A percentile compares a stretch with the other conserved stretches of the same genome.
Evolutionary conservation across 2,329 filamentous ascomycete species (phyloP).

Genomic region (Aspergillus puulaauensis): DNA sequence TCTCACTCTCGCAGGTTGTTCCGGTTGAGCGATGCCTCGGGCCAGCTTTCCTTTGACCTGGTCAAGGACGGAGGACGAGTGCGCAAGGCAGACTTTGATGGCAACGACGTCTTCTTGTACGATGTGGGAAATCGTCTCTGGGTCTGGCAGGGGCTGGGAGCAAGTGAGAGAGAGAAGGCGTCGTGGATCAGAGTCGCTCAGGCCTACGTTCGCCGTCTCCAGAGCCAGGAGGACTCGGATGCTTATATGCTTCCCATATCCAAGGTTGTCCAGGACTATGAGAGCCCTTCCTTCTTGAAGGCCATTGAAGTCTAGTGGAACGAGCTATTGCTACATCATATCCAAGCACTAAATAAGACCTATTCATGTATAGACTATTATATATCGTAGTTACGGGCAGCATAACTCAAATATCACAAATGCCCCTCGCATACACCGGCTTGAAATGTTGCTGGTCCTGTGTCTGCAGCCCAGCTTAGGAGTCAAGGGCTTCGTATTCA

Average conservation of each 20-base stretch:
- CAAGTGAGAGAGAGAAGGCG: slow-evolving; percentile 59
- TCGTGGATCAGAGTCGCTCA: slow-evolving; percentile 51
- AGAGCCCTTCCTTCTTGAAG: slow-evolving; percentile 30
- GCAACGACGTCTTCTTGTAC: slow-evolving; percentile 62
- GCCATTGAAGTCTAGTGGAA: not conserved
- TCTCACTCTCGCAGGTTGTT: slow-evolving; percentile 50
- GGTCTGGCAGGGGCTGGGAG: slow-evolving; percentile 64
- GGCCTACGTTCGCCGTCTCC: slow-evolving; percentile 27
- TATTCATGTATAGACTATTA: too few relatives aligned
- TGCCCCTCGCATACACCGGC: too few relatives aligned
- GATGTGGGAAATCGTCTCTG: slow-evolving; percentile 59
- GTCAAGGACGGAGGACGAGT: slow-evolving; percentile 57
- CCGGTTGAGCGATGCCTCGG: slow-evolving; percentile 62
- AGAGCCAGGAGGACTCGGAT: slow-evolving; percentile 23
- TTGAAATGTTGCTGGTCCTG: too few relatives aligned
- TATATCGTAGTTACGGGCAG: too few relatives aligned
- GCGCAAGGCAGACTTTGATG: slow-evolving; percentile 52
- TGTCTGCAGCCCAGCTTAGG: too few relatives aligned
- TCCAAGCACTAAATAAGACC: too few relatives aligned
- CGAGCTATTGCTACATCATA: too few relatives aligned
- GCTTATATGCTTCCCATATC: slow-evolving; percentile 28
- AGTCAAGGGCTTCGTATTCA: too few relatives aligned
- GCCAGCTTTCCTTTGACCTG: slow-evolving; percentile 56
- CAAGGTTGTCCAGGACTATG: slow-evolving; percentile 30
- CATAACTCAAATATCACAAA: too few relatives aligned